A percentile compares a stretch with the other conserved stretches of the same genome.
Evolutionary conservation across 2,329 filamentous ascomycete genomes (phyloP).

Genomic region (Aureobasidium melanogenum): DNA sequence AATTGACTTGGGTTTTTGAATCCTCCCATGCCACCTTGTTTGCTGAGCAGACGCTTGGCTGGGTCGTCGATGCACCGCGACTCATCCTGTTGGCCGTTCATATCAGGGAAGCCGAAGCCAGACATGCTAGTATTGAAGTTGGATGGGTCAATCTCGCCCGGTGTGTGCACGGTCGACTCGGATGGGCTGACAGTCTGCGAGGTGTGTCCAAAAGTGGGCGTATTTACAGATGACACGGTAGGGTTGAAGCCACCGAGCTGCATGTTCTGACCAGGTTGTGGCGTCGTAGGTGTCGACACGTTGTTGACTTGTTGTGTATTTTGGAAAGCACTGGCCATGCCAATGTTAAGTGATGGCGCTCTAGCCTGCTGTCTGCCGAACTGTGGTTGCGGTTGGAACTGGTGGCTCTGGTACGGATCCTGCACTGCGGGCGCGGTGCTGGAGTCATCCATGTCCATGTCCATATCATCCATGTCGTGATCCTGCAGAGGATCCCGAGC

Average conservation of each 20-base stretch:
- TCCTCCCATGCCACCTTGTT: conserved; percentile 57
- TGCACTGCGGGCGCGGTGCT: conserved; percentile 47
- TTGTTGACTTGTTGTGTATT: conserved; percentile 64
- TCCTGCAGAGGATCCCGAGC: conserved; percentile 12
- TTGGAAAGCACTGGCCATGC: conserved; percentile 60
- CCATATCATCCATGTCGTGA: conserved; percentile 48
- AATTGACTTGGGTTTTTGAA: conserved; percentile 50
- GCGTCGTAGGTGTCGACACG: conserved; percentile 78
- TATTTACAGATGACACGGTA: conserved; percentile 94
- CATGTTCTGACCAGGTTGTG: conserved; percentile 57
- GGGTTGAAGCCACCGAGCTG: conserved; percentile 77
- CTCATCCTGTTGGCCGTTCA: conserved; percentile 48
- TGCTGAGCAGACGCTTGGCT: conserved; percentile 83
- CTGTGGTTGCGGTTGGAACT: conserved; percentile 38
- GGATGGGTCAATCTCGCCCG: conserved; percentile 57
- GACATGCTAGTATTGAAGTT: conserved; percentile 30
- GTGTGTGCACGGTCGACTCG: conserved; percentile 60
- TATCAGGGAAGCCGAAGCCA: conserved; percentile 34
- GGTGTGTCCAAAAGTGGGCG: conserved; percentile 72
- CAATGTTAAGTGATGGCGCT: conserved; percentile 68
- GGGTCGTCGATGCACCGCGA: conserved; percentile 72
- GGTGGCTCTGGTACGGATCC: conserved; percentile 26
- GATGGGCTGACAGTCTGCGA: conserved; percentile 52
- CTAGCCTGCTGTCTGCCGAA: conserved; percentile 48
- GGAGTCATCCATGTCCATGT: conserved; percentile 93